phyloP scores from a whole-genome alignment of 2,329 filamentous ascomycete genomes.

The Pseudocercospora vitis region DNA sequence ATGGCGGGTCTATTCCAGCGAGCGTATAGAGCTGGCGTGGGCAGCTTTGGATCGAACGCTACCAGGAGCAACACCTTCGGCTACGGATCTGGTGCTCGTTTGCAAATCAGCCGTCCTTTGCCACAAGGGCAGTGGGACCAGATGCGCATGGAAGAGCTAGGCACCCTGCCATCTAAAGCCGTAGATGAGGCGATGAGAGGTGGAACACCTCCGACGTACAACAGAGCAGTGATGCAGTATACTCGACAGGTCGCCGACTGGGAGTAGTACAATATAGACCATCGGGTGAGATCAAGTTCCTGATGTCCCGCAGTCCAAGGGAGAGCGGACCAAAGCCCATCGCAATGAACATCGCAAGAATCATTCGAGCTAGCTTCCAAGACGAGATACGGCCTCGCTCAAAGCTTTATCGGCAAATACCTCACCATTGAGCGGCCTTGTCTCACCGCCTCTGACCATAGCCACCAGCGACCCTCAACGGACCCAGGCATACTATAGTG shows the following conservation, averaged over 20 bases:
- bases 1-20: slow-evolving; percentile 19
- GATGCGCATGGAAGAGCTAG: neutral
- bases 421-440: no score
- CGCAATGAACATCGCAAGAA: no score
- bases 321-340: no score
- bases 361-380: no score
- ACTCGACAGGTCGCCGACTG: neutral
- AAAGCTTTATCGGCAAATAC: no score
- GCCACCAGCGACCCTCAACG: no score
- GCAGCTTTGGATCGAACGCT: slow-evolving; percentile 1
- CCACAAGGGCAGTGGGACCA: neutral
- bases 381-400: no score
- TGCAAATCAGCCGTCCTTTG: neutral
- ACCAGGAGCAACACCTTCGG: neutral
- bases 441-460: no score
- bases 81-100: neutral
- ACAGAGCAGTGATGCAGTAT: neutral
- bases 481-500: no score
- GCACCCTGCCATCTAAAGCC: neutral
- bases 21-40: slow-evolving; percentile 5
- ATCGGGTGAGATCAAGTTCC: no score
- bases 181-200: neutral
- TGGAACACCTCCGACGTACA: neutral
- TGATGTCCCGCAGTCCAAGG: no score
- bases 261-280: neutral